A percentile compares a stretch with the other conserved stretches of the same genome.
Conservation (phyloP, 2,329 filamentous ascomycete genomes). For the Clarireedia paspali region DNA sequence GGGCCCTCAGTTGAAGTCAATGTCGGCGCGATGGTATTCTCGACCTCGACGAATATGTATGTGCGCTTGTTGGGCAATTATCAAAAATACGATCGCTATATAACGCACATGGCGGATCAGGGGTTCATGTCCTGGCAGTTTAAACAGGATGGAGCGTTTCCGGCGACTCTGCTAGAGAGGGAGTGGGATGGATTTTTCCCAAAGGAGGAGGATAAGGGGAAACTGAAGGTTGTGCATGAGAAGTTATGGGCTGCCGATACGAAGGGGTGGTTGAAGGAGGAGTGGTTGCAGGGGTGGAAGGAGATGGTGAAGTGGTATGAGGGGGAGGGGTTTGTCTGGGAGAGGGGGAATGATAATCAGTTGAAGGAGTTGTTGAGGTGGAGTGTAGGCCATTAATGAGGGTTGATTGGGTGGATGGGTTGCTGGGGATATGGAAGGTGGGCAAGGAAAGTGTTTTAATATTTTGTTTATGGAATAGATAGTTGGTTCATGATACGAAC, state of each 20-base stretch:
- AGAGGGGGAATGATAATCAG: slow-evolving; percentile 2
- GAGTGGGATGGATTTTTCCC: slow-evolving; percentile 6
- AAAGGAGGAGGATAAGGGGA: neutral
- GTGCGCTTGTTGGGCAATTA: neutral
- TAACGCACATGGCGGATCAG: slow-evolving; percentile 8
- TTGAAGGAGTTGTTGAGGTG: neutral
- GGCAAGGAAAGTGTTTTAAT: too few species aligned
- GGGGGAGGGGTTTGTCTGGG: neutral
- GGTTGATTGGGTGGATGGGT: neutral
- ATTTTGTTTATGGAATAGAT: too few species aligned
- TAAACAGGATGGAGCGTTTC: slow-evolving; percentile 1
- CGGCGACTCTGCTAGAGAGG: neutral
- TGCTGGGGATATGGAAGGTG: neutral
- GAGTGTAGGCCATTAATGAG: neutral
- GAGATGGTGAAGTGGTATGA: slow-evolving; percentile 6
- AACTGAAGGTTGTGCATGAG: slow-evolving; percentile 8
- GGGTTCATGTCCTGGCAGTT: slow-evolving; percentile 8
- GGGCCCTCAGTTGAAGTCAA: neutral
- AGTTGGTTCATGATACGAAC: too few species aligned
- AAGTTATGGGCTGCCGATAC: slow-evolving; percentile 1
- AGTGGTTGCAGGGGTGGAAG: neutral
- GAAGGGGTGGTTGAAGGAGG: slow-evolving; percentile 1
- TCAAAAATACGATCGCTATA: neutral
- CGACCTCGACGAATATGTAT: neutral
- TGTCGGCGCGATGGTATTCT: slow-evolving; percentile 6